Conservation (phyloP, 2,329 filamentous ascomycete species). For the Metarhizium anisopliae region DNA sequence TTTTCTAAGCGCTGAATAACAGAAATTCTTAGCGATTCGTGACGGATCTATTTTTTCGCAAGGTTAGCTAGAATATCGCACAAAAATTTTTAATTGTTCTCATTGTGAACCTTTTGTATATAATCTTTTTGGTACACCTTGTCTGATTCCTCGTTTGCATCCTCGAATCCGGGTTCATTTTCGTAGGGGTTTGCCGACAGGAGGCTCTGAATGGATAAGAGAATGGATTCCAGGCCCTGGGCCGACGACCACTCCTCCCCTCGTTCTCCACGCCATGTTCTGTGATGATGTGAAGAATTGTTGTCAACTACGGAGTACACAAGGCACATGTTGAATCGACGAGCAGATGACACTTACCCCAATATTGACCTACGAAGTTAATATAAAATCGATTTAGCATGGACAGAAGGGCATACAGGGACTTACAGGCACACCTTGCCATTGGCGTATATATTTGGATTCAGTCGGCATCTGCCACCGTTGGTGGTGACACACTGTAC, state of each 20-base stretch:
- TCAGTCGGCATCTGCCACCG: slow-evolving; percentile 79
- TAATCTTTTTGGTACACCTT: slow-evolving; percentile 69
- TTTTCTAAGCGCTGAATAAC: slow-evolving; percentile 80
- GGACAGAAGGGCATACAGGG: not conserved
- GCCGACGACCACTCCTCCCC: slow-evolving; percentile 96
- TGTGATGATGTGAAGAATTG: slow-evolving; percentile 23
- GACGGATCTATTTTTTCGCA: slow-evolving; percentile 57
- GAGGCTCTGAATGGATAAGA: slow-evolving; percentile 92
- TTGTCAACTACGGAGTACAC: not conserved
- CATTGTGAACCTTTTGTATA: slow-evolving; percentile 58
- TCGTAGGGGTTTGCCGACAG: slow-evolving; percentile 93
- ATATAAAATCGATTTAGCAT: not conserved
- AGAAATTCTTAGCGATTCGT: slow-evolving; percentile 80
- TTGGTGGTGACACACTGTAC: slow-evolving; percentile 77
- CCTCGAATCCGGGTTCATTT: slow-evolving; percentile 91
- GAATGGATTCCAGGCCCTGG: slow-evolving; percentile 86
- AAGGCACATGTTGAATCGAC: not conserved
- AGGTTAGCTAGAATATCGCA: slow-evolving; percentile 5
- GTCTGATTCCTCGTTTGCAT: slow-evolving; percentile 57
- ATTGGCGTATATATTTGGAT: slow-evolving; percentile 88
- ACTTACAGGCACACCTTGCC: slow-evolving; percentile 89
- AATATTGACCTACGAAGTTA: slow-evolving; percentile 60
- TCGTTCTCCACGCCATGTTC: slow-evolving; percentile 84
- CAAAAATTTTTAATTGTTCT: not conserved
- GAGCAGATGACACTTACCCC: slow-evolving; percentile 46